Base-by-base conservation (phyloP, 495 filamentous ascomycete species). In the Annulohypoxylon moriforme region DNA sequence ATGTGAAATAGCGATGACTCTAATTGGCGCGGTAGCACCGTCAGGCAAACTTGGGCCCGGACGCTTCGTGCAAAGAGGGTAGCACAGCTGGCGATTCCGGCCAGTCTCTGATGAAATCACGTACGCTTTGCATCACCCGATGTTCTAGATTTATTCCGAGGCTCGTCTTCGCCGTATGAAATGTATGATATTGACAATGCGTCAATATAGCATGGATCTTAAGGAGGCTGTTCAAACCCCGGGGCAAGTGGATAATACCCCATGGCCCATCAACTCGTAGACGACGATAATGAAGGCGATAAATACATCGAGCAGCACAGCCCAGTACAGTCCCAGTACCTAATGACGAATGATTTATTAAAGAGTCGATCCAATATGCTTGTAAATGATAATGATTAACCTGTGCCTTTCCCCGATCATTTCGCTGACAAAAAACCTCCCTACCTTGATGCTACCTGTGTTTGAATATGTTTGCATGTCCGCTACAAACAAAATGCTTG, bases 11-110 rank as follows among this genome's bases (percentile, higher is more conserved):
- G 47, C 34, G 14, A 55, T 46, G 9, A 40, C 25, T 31, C 18
- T 49, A 18, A 72, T 68, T 68, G 69, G 69, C 62, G 64, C 53
- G 60, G 52, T 60, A 46, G 34, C 11, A 47, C 60, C 27, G 61
- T 31, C 38, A 73, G 70, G 65, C 70, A 68, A 73, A 73, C 65
- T 52, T 42, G 22, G 11, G 27, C 55, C 61, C 52, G 20, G 36
- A 52, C 34, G 33, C 33, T 58, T 66, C 55, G 42, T 58, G 47
- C 65, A 65, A 31, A 65, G 60, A 62, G 40, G 46, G 64, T 68
- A 72, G 60, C 46, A 65, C 53, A 64, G 46, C 36, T 63, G 68
- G 56, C 34, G 53, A 53, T 31, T 47, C 60, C 25, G 34, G 44
- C 60, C 47, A 57, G 69, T 65, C 46, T 68, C 36, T 18, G 53